phyloP scores from a whole-genome alignment of 768 basidiomycete genomes.

The Leccinum sublutescens region DNA sequence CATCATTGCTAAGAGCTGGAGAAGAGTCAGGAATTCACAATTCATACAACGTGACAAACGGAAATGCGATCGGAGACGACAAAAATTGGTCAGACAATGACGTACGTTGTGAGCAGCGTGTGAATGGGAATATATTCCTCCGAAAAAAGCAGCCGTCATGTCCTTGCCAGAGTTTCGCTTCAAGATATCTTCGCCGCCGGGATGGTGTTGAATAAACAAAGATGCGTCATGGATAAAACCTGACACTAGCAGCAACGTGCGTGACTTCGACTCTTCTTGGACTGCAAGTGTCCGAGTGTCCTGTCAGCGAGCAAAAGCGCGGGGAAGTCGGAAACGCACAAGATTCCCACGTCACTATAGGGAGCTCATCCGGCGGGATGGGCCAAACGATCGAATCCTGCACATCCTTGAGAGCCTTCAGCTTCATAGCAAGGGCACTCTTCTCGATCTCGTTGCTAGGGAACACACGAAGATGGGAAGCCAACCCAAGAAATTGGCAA shows the following conservation, averaged over 20 bases:
- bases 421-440: conserved; percentile 78
- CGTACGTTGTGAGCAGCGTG: conserved; percentile 79
- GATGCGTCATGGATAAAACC: conserved; percentile 89
- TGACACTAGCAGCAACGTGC: conserved; percentile 68
- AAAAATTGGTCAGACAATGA: conserved; percentile 6
- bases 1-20: conserved; percentile 70
- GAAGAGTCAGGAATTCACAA: not conserved
- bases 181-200: conserved; percentile 69
- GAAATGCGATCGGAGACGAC: conserved; percentile 7
- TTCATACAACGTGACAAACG: not conserved
- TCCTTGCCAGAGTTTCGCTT: conserved; percentile 69
- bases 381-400: conserved; percentile 71
- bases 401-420: conserved; percentile 65
- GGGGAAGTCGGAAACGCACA: conserved; percentile 45
- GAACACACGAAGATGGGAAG: conserved; percentile 80
- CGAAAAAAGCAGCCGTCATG: conserved; percentile 82
- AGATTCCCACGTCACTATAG: conserved; percentile 78
- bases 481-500: conserved; percentile 62
- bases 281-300: conserved; percentile 37
- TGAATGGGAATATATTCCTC: conserved; percentile 79
- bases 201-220: conserved; percentile 71
- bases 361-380: conserved; percentile 52
- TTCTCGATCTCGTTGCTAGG: conserved; percentile 87
- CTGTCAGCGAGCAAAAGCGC: conserved; percentile 1
- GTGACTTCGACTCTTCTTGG: conserved; percentile 62